phyloP scores from a whole-genome alignment of 2,329 filamentous ascomycete species.

The Biscogniauxia sp. region DNA sequence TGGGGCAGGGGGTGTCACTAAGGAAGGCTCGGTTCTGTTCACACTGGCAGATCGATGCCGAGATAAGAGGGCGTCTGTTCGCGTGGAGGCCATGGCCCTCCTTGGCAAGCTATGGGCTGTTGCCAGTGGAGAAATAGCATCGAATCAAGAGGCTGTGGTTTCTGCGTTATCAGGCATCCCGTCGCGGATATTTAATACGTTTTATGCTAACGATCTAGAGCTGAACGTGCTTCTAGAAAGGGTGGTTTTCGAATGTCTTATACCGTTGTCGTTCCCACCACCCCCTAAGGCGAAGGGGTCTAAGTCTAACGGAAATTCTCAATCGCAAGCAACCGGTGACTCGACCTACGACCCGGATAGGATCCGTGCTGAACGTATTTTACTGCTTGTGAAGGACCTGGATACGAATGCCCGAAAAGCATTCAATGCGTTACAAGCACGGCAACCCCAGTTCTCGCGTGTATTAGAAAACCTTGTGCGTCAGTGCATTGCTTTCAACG shows the following conservation, averaged over 20 bases:
- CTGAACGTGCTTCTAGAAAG: slow-evolving; percentile 82
- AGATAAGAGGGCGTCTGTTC: slow-evolving; percentile 78
- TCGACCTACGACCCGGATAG: slow-evolving; percentile 64
- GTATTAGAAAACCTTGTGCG: slow-evolving; percentile 75
- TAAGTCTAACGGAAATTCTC: slow-evolving; percentile 60
- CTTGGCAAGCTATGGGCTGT: slow-evolving; percentile 92
- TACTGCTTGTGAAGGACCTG: slow-evolving; percentile 76
- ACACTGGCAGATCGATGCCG: slow-evolving; percentile 85
- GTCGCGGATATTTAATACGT: slow-evolving; percentile 79
- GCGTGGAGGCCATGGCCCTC: slow-evolving; percentile 81
- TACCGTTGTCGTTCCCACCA: slow-evolving; percentile 86
- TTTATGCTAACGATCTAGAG: slow-evolving; percentile 85
- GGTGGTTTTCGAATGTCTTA: slow-evolving; percentile 79
- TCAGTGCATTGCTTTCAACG: slow-evolving; percentile 86
- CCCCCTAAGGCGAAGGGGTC: slow-evolving; percentile 58
- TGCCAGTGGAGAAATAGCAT: slow-evolving; percentile 79
- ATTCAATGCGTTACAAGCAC: slow-evolving; percentile 80
- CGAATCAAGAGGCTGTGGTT: slow-evolving; percentile 73
- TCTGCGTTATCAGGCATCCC: slow-evolving; percentile 79
- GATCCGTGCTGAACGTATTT: slow-evolving; percentile 78
- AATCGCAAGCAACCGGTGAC: slow-evolving; percentile 47
- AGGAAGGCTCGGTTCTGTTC: slow-evolving; percentile 73
- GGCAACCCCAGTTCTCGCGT: slow-evolving; percentile 71
- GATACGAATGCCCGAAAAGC: slow-evolving; percentile 78
- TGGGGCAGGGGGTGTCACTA: slow-evolving; percentile 68